Conservation (phyloP, 495 filamentous ascomycete genomes). For the Penicillium paxilli region DNA sequence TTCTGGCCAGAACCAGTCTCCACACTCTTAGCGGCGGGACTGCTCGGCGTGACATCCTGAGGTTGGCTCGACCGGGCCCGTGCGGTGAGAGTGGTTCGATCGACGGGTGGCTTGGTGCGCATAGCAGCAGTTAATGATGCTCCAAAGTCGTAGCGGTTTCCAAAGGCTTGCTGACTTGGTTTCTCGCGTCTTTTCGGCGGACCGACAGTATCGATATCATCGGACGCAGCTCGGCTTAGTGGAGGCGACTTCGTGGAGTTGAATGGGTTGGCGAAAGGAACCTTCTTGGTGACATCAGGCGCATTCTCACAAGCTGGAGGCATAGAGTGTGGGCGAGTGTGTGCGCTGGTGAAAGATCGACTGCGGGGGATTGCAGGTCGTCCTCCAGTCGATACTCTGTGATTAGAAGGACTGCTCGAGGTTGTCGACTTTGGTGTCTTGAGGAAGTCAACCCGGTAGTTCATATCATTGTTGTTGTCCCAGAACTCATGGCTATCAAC, state of each 20-base stretch:
- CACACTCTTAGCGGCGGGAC: slow-evolving; percentile 10
- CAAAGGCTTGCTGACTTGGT: slow-evolving; percentile 73
- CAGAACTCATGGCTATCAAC: slow-evolving; percentile 86
- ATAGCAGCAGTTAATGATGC: slow-evolving; percentile 87
- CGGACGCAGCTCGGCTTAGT: slow-evolving; percentile 23
- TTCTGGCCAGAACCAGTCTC: slow-evolving; percentile 13
- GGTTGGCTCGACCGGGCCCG: slow-evolving; percentile 35
- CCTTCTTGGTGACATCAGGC: slow-evolving; percentile 54
- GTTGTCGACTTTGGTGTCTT: slow-evolving; percentile 66
- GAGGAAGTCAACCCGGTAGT: slow-evolving; percentile 90
- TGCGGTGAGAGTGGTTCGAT: slow-evolving; percentile 43
- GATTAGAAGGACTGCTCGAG: slow-evolving; percentile 18
- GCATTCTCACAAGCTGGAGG: slow-evolving; percentile 72
- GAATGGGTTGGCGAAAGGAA: slow-evolving; percentile 56
- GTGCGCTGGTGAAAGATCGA: slow-evolving; percentile 49
- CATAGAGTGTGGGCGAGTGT: slow-evolving; percentile 60
- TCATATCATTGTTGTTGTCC: slow-evolving; percentile 86
- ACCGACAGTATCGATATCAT: slow-evolving; percentile 40
- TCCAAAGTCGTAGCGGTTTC: slow-evolving; percentile 90
- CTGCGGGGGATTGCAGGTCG: slow-evolving; percentile 77
- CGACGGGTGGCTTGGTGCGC: slow-evolving; percentile 55
- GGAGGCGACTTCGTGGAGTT: slow-evolving; percentile 56
- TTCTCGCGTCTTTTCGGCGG: slow-evolving; percentile 55
- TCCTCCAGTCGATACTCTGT: slow-evolving; percentile 44
- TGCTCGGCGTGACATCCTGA: slow-evolving; percentile 5